Evolutionary conservation across 768 basidiomycete genomes (phyloP), one percentile per base, ranked within the genome.

Genomic region (Suillus hirtellus): DNA sequence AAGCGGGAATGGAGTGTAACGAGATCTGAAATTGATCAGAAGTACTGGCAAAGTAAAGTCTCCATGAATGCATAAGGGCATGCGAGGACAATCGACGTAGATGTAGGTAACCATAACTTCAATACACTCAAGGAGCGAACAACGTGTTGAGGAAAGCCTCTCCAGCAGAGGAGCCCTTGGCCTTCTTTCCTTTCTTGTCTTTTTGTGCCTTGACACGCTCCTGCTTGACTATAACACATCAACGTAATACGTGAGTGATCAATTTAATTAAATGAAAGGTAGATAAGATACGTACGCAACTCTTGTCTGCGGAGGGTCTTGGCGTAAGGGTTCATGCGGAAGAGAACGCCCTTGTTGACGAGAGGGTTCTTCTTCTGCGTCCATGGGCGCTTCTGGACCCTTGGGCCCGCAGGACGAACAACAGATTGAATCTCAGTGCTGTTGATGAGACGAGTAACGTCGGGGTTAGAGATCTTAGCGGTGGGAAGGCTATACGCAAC

Each of bases 331-430:
- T 99, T 99, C 80, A 99, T 86, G 72, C 95, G 90, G 93, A 95
- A 96, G 75, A 96, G 88, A 70, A 96, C 81, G 59, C 86, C 90
- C 84, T 92, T 95, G 89, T 97, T 97, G 80, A 86, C 78, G 72
- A 97, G 86, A 60, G 96, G 95, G 84, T 97, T 98, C 90, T 99
- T 98, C 92, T 95, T 95, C 83, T 98, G 96, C 67, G 95, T 93
- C 93, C 92, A 95, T 65, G 95, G 95, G 73, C 96, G 90, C 81
- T 96, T 97, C 80, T 90, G 89, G 65, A 80, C 74, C 79, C 93
- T 91, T 66, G 87, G 81, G 70, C 91, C 90, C 63, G 93, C 95
- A 61, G 92, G 92, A 72, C 96, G 94, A 71, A 97, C 86, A 73
- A 97, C 90, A 52, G 96, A 90, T 79, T 99, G 97, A 76, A 99